Percentiles rank a stretch among this genome's conserved stretches.
Conservation (phyloP, 164 flowering plant species). For the Stephania japonica region DNA sequence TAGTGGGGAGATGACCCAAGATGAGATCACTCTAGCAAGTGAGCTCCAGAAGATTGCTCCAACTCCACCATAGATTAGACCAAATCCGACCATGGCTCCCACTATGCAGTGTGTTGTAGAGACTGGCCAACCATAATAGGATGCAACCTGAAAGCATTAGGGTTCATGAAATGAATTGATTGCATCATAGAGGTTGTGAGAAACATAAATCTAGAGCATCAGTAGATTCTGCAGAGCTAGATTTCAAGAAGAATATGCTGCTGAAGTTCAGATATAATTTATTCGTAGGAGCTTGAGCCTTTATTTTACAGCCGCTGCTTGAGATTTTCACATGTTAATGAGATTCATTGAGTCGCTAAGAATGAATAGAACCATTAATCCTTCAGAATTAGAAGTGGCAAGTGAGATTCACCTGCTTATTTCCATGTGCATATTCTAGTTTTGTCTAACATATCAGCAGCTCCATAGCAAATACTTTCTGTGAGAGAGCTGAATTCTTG, state of each 20-base stretch:
- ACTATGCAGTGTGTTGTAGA: constrained; percentile 99
- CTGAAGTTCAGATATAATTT: not conserved
- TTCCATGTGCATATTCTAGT: not conserved
- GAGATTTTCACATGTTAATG: not conserved
- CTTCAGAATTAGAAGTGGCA: no score
- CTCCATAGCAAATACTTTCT: not conserved
- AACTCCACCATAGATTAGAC: constrained; percentile 79
- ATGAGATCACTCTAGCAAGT: constrained; percentile 77
- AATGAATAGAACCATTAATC: not conserved
- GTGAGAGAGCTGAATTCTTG: not conserved
- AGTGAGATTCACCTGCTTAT: not conserved
- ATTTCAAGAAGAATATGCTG: not conserved
- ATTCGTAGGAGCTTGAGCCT: not conserved
- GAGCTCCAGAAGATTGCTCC: constrained; percentile 99
- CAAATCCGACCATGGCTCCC: constrained; percentile 99
- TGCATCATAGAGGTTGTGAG: not conserved
- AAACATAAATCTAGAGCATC: not conserved
- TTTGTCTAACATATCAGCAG: not conserved
- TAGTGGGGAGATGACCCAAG: constrained; percentile 93
- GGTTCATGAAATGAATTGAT: not conserved
- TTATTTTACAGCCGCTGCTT: not conserved
- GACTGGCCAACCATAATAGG: constrained; percentile 95
- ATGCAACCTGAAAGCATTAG: constrained; percentile 61
- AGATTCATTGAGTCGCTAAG: no score
- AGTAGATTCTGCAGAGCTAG: not conserved